phyloP scores from a whole-genome alignment of 2,329 filamentous ascomycete genomes.

The Acarospora socialis region DNA sequence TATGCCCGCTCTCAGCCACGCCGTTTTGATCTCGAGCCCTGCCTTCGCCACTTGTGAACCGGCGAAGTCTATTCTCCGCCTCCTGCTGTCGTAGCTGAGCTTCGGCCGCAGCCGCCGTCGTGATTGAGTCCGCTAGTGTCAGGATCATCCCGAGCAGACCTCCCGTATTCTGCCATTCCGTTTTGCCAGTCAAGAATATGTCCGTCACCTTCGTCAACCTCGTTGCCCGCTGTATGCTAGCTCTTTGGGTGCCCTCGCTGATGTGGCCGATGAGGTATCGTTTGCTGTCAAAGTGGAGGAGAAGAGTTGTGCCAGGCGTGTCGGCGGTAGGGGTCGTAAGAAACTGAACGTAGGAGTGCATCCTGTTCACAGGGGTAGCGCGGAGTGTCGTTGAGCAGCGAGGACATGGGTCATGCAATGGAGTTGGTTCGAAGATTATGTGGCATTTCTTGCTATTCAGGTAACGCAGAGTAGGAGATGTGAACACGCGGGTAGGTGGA shows the following conservation, averaged over 20 bases:
- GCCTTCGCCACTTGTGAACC: too few relatives aligned
- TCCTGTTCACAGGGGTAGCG: too few relatives aligned
- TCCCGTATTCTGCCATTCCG: conserved; percentile 62
- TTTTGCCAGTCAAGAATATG: conserved; percentile 67
- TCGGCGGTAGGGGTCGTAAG: conserved; percentile 75
- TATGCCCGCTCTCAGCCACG: too few relatives aligned
- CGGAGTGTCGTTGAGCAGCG: too few relatives aligned
- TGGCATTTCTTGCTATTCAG: too few relatives aligned
- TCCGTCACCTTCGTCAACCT: conserved; percentile 53
- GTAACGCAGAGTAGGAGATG: too few relatives aligned
- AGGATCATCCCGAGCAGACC: conserved; percentile 76
- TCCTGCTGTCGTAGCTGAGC: too few relatives aligned
- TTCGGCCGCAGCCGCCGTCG: conserved; percentile 5
- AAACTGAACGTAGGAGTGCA: conserved; percentile 64
- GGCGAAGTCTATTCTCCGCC: too few relatives aligned
- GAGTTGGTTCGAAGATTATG: too few relatives aligned
- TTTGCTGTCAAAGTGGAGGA: conserved; percentile 67
- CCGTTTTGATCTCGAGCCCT: too few relatives aligned
- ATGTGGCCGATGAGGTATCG: conserved; percentile 77
- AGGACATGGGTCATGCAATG: too few relatives aligned
- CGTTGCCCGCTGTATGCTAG: conserved; percentile 52
- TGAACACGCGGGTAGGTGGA: too few relatives aligned
- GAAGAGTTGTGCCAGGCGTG: conserved; percentile 62
- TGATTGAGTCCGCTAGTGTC: conserved; percentile 46
- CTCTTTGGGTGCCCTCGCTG: conserved; percentile 72